These are phyloP conservation scores for Didymella glomerata DNA, from an alignment of 2,329 filamentous ascomycete genomes.

Conservation along the genomic window DNA sequence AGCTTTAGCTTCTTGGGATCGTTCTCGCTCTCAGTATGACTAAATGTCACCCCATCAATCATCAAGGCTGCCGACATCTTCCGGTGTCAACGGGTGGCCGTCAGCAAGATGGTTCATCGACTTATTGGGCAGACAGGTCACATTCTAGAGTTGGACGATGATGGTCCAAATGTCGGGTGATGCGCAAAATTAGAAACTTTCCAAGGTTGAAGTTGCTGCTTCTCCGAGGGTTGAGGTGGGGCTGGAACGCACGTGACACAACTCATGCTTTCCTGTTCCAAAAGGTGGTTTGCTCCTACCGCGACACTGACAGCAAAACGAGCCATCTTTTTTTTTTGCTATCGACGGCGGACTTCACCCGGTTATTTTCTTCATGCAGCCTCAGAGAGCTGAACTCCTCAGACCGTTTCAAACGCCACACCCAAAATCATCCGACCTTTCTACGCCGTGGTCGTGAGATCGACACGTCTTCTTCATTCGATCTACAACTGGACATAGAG, in stretches of 20 bases:
- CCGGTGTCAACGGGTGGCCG: conserved; percentile 2
- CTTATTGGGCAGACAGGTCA: background rate
- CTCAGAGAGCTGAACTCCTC: too few species aligned
- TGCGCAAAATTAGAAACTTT: conserved; percentile 10
- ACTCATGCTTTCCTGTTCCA: too few species aligned
- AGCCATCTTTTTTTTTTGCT: too few species aligned
- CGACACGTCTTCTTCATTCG: too few species aligned
- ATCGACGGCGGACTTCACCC: too few species aligned
- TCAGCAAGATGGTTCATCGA: conserved; percentile 2
- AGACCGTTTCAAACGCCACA: too few species aligned
- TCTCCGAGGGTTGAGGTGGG: conserved; percentile 12
- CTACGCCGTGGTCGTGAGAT: too few species aligned
- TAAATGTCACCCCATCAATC: conserved; percentile 15
- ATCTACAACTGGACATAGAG: too few species aligned
- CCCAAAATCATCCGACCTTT: too few species aligned
- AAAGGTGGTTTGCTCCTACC: too few species aligned
- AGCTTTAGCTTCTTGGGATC: background rate
- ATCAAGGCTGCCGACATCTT: conserved; percentile 12
- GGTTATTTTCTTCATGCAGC: too few species aligned
- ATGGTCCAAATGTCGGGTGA: conserved; percentile 16
- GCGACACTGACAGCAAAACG: too few species aligned
- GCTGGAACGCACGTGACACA: conserved; percentile 4
- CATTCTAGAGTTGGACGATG: conserved; percentile 3
- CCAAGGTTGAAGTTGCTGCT: conserved; percentile 2
- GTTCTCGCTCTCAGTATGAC: conserved; percentile 13